Percentiles rank a stretch among this genome's conserved stretches.
These are phyloP conservation scores for Diaporthe ilicicola DNA, from an alignment of 2,329 filamentous ascomycete genomes.

Conservation along the genomic window DNA sequence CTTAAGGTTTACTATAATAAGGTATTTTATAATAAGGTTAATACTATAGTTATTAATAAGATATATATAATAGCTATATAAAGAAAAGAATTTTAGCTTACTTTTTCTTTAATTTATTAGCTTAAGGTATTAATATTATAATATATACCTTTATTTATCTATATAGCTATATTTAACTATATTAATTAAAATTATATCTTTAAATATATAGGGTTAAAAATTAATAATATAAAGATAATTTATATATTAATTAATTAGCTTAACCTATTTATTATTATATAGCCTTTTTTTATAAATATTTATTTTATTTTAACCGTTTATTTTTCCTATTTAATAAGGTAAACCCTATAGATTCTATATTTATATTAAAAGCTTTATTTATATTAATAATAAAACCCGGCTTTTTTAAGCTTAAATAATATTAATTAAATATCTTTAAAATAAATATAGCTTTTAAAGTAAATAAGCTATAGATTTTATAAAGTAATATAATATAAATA, in stretches of 20 bases:
- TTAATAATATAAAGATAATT: neutral
- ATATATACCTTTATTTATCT: neutral
- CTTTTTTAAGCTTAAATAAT: neutral
- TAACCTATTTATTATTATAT: neutral
- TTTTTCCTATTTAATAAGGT: too few species aligned
- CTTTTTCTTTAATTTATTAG: neutral
- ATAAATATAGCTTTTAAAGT: neutral
- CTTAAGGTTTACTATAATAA: neutral
- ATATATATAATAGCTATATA: too few species aligned
- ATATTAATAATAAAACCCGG: neutral
- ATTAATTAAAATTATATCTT: neutral
- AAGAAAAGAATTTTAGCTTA: neutral
- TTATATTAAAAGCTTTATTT: neutral
- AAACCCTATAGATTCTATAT: too few species aligned
- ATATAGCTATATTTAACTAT: neutral
- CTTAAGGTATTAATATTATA: neutral
- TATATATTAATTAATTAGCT: neutral
- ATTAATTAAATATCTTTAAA: neutral
- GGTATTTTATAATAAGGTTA: neutral
- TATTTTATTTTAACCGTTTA: too few species aligned
- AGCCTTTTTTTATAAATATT: too few species aligned
- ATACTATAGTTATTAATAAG: neutral
- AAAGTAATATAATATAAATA: neutral
- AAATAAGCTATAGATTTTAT: neutral
- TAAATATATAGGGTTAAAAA: neutral